These are phyloP conservation scores for Geum urbanum DNA, from an alignment of 306 rosid genomes.

Conservation along the genomic window DNA sequence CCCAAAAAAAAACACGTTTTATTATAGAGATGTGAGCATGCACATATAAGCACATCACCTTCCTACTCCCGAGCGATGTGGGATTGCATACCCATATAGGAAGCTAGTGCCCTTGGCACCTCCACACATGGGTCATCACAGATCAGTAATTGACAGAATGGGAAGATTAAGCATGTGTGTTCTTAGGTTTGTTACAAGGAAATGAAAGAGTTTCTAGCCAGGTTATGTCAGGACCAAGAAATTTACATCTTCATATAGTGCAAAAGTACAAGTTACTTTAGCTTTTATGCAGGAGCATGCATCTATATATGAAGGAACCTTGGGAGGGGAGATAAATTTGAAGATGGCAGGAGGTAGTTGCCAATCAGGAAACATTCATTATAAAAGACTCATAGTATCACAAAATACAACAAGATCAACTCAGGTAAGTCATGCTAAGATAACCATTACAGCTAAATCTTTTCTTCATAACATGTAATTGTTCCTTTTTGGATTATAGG, in stretches of 20 bases:
- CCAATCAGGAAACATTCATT: conserved; percentile 5
- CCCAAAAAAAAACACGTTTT: too few relatives aligned
- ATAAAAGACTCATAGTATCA: background rate
- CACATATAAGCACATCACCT: too few relatives aligned
- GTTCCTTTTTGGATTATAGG: background rate
- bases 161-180: background rate
- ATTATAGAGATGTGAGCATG: too few relatives aligned
- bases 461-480: background rate
- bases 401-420: background rate
- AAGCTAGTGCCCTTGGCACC: too few relatives aligned
- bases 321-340: background rate
- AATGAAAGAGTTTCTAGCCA: background rate
- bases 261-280: too few relatives aligned
- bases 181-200: background rate
- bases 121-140: too few relatives aligned
- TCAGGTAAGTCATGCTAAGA: background rate
- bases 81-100: too few relatives aligned
- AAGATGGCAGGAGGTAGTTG: background rate
- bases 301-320: background rate
- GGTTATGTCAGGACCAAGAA: background rate
- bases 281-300: background rate
- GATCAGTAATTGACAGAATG: background rate
- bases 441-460: background rate
- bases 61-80: too few relatives aligned
- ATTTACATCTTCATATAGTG: background rate